Percentiles rank a stretch among this genome's conserved stretches.
These are phyloP conservation scores for Clitopilus hobsonii DNA, from an alignment of 768 basidiomycete genomes.

Conservation along the genomic window DNA sequence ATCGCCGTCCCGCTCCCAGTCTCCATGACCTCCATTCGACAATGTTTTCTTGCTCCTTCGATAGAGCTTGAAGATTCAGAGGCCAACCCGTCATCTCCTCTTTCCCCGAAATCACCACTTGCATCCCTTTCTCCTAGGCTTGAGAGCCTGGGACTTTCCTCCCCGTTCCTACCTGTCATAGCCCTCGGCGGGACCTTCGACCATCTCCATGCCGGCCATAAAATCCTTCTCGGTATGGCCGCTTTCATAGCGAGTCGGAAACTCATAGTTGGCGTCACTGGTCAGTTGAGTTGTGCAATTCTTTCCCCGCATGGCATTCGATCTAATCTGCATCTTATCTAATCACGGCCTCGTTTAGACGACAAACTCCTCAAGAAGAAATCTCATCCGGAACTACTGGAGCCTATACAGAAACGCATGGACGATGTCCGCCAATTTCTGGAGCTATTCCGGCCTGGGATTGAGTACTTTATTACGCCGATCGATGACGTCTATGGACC, in stretches of 20 bases:
- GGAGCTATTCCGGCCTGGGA: conserved; percentile 57
- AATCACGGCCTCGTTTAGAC: conserved; percentile 37
- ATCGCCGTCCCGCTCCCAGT: conserved; percentile 38
- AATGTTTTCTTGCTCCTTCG: conserved; percentile 27
- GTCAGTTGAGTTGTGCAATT: conserved; percentile 31
- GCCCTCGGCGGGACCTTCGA: conserved; percentile 96
- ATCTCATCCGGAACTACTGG: conserved; percentile 59
- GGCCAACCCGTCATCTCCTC: conserved; percentile 1
- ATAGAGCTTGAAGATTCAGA: background rate
- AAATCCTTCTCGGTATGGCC: conserved; percentile 91
- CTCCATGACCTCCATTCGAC: conserved; percentile 32
- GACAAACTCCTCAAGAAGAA: conserved; percentile 71
- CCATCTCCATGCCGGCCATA: conserved; percentile 96
- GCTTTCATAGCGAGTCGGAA: conserved; percentile 77
- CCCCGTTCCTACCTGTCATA: conserved; percentile 56
- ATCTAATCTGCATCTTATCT: conserved; percentile 2
- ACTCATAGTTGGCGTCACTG: conserved; percentile 87
- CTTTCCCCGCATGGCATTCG: conserved; percentile 8
- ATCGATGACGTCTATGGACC: conserved; percentile 90
- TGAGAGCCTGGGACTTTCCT: conserved; percentile 5
- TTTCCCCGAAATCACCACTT: conserved; percentile 2
- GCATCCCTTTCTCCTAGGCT: background rate
- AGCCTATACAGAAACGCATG: conserved; percentile 55
- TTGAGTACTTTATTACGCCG: conserved; percentile 65
- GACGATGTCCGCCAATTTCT: conserved; percentile 65